Percentiles rank a stretch among this genome's conserved stretches.
These are phyloP conservation scores for Globisporangium polare DNA, from an alignment of 352 stramenopile species.

Conservation along the genomic window DNA sequence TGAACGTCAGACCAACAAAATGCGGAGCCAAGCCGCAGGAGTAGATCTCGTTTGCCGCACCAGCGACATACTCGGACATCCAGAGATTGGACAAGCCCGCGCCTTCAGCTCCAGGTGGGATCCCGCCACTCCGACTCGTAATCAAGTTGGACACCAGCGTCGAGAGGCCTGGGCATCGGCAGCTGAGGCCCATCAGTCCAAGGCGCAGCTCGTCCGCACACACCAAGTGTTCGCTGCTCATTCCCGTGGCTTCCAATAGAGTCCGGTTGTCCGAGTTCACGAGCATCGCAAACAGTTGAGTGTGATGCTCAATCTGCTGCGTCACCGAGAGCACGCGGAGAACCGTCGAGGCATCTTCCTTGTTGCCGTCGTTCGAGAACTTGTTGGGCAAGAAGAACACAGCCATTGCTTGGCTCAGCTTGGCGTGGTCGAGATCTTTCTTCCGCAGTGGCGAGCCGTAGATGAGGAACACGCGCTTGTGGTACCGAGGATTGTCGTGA, in stretches of 20 bases:
- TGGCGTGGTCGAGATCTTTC: slow-evolving; percentile 51
- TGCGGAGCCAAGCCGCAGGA: slow-evolving; percentile 47
- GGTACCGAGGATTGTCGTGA: slow-evolving; percentile 58
- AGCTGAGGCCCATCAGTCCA: slow-evolving; percentile 83
- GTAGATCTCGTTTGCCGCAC: slow-evolving; percentile 82
- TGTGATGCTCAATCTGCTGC: slow-evolving; percentile 57
- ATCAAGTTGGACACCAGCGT: slow-evolving; percentile 85
- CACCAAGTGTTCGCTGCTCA: slow-evolving; percentile 69
- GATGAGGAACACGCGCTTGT: slow-evolving; percentile 79
- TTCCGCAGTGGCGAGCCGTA: slow-evolving; percentile 60
- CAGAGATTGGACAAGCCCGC: slow-evolving; percentile 21
- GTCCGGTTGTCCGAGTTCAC: slow-evolving; percentile 81
- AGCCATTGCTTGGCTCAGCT: slow-evolving; percentile 61
- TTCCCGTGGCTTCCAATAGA: slow-evolving; percentile 67
- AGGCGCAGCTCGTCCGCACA: slow-evolving; percentile 79
- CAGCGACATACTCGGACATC: slow-evolving; percentile 74
- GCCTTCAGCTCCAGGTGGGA: slow-evolving; percentile 17
- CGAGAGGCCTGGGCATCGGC: slow-evolving; percentile 72
- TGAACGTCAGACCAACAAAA: slow-evolving; percentile 76
- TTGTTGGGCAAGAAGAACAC: slow-evolving; percentile 87
- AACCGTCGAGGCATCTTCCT: slow-evolving; percentile 80
- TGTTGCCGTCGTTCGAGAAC: slow-evolving; percentile 69
- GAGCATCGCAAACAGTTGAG: slow-evolving; percentile 80
- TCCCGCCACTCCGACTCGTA: slow-evolving; percentile 56
- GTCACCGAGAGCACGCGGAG: slow-evolving; percentile 74